Percentiles rank a stretch among this genome's conserved stretches.
phyloP scores from a whole-genome alignment of 441 rosid genomes.

The Metrosideros polymorpha region DNA sequence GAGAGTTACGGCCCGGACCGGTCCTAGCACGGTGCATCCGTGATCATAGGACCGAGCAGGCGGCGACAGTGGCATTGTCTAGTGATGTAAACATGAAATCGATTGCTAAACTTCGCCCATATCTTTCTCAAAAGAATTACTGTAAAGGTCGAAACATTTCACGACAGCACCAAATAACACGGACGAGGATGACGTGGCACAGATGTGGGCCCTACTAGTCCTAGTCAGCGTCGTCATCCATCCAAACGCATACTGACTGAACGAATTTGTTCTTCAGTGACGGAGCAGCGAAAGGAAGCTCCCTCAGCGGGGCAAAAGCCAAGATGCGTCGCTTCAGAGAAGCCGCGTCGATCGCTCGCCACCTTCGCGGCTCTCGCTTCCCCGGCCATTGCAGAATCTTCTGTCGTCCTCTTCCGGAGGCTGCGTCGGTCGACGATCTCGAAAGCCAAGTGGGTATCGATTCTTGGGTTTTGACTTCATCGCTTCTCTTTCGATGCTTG shows the following conservation, averaged over 20 bases:
- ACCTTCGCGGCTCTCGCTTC: neutral
- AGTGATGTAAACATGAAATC: too few relatives aligned
- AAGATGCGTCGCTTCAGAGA: neutral
- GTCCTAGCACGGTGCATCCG: constrained; percentile 69
- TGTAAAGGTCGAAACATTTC: too few relatives aligned
- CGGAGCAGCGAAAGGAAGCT: neutral
- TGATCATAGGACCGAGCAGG: constrained; percentile 61
- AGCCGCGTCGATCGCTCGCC: neutral
- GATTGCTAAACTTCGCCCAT: too few relatives aligned
- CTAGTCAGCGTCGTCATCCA: neutral
- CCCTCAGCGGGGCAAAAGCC: neutral
- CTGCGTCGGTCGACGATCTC: constrained; percentile 26
- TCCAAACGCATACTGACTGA: neutral
- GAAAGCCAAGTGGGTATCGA: constrained; percentile 34
- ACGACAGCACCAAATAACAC: too few relatives aligned
- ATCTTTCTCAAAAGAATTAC: too few relatives aligned
- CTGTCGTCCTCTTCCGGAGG: constrained; percentile 26
- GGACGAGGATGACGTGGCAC: neutral
- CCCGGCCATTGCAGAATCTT: constrained; percentile 15
- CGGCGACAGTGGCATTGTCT: too few relatives aligned
- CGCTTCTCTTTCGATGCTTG: neutral
- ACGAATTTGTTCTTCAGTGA: neutral
- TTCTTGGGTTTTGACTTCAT: neutral
- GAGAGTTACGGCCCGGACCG: constrained; percentile 50
- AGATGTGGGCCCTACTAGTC: neutral